phyloP scores from a whole-genome alignment of 768 basidiomycete genomes.

The Boletus tomentosulus region DNA sequence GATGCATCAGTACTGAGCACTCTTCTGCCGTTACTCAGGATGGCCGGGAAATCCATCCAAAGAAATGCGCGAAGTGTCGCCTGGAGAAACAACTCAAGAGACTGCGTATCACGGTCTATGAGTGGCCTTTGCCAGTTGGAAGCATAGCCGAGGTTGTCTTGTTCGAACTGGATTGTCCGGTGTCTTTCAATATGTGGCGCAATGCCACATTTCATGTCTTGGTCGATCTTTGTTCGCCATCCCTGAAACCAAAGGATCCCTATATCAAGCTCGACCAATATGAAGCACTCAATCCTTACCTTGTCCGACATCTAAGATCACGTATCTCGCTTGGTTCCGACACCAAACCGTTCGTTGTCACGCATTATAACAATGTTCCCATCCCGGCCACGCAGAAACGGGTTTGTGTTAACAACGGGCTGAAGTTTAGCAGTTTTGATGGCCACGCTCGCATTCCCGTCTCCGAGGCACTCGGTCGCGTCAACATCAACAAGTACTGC shows the following conservation, averaged over 20 bases:
- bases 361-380: slow-evolving; percentile 9
- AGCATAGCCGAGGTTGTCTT: slow-evolving; percentile 28
- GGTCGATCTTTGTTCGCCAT: slow-evolving; percentile 31
- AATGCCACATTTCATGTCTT: slow-evolving; percentile 37
- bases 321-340: slow-evolving; percentile 22
- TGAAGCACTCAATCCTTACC: slow-evolving; percentile 7
- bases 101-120: slow-evolving; percentile 36
- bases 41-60: slow-evolving; percentile 1
- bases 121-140: slow-evolving; percentile 43
- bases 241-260: not conserved
- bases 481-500: slow-evolving; percentile 23
- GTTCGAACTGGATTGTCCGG: slow-evolving; percentile 42
- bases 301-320: slow-evolving; percentile 12
- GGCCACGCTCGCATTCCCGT: slow-evolving; percentile 9
- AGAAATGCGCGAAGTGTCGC: slow-evolving; percentile 29
- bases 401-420: slow-evolving; percentile 34
- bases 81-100: slow-evolving; percentile 12
- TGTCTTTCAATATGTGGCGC: slow-evolving; percentile 42
- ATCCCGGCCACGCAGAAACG: slow-evolving; percentile 14
- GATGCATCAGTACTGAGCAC: slow-evolving; percentile 3
- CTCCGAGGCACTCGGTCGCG: slow-evolving; percentile 7
- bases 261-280: slow-evolving; percentile 19
- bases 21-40: not conserved
- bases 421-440: slow-evolving; percentile 32
- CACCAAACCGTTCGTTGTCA: slow-evolving; percentile 17